A percentile compares a stretch with the other conserved stretches of the same genome.
phyloP scores from a whole-genome alignment of 306 rosid species.

The Cicer bijugum region DNA sequence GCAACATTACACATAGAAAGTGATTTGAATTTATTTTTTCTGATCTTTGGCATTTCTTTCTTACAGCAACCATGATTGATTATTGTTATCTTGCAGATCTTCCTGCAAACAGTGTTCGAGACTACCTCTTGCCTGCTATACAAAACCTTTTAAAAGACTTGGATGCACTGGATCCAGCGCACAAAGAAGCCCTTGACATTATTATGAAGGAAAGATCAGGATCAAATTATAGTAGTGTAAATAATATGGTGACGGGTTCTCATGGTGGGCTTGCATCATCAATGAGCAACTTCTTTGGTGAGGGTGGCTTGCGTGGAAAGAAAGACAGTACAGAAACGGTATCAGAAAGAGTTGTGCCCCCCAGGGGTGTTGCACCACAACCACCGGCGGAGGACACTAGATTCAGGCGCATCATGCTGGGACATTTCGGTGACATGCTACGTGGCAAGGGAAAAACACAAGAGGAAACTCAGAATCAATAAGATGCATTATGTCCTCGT shows the following conservation, averaged over 20 bases:
- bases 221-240: conserved; percentile 60
- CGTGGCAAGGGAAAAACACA: conserved; percentile 67
- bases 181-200: conserved; percentile 95
- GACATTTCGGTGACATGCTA: conserved; percentile 83
- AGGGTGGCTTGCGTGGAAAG: conserved; percentile 75
- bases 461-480: conserved; percentile 64
- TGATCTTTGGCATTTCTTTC: neutral
- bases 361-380: conserved; percentile 39
- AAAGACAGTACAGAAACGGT: conserved; percentile 58
- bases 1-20: neutral
- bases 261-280: conserved; percentile 73
- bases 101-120: conserved; percentile 66
- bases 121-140: conserved; percentile 72
- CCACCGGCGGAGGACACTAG: conserved; percentile 73
- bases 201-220: conserved; percentile 89
- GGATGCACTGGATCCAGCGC: conserved; percentile 92
- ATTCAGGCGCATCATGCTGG: conserved; percentile 86
- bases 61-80: conserved; percentile 24
- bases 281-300: conserved; percentile 83
- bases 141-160: conserved; percentile 71
- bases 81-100: conserved; percentile 59
- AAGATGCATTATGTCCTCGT: conserved; percentile 30
- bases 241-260: conserved; percentile 70
- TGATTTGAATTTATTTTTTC: conserved; percentile 12
- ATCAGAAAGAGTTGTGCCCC: conserved; percentile 52